Evolutionary conservation across 2,329 filamentous ascomycete genomes (phyloP).

Genomic region (Neonectria hederae): DNA sequence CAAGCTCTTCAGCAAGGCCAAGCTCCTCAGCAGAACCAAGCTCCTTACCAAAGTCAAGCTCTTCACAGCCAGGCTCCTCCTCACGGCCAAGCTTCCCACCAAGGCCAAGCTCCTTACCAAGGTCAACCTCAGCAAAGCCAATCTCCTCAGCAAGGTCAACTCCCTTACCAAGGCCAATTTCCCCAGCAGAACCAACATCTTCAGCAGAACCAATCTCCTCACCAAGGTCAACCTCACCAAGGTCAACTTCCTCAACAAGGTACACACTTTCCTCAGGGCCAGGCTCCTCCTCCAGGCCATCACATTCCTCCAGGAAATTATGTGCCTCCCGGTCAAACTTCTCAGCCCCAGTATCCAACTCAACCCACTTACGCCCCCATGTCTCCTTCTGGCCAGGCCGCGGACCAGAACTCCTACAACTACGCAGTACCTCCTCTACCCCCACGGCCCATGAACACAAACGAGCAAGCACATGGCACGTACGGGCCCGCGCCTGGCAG

Average conservation of each 20-base stretch:
- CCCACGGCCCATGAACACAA: slow-evolving; percentile 39
- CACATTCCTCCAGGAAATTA: background rate
- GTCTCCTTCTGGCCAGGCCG: slow-evolving; percentile 12
- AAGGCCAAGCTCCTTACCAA: background rate
- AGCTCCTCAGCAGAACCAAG: background rate
- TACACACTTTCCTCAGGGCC: background rate
- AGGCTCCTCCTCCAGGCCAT: background rate
- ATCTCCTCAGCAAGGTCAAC: background rate
- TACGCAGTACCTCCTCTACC: slow-evolving; percentile 41
- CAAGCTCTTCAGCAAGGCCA: background rate
- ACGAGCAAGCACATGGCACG: slow-evolving; percentile 25
- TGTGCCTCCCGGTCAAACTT: slow-evolving; percentile 14
- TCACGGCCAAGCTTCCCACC: background rate
- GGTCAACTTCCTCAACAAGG: background rate
- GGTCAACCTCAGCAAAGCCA: background rate
- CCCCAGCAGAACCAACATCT: background rate
- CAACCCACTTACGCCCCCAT: slow-evolving; percentile 36
- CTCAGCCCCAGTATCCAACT: slow-evolving; percentile 35
- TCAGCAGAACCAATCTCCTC: background rate
- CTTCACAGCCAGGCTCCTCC: background rate
- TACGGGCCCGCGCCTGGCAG: slow-evolving; percentile 20
- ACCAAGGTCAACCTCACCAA: background rate
- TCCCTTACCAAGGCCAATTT: background rate
- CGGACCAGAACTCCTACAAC: slow-evolving; percentile 23
- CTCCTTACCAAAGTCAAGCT: background rate